Conservation (phyloP, 257 asterid genomes). For the Solanum dulcamara region DNA sequence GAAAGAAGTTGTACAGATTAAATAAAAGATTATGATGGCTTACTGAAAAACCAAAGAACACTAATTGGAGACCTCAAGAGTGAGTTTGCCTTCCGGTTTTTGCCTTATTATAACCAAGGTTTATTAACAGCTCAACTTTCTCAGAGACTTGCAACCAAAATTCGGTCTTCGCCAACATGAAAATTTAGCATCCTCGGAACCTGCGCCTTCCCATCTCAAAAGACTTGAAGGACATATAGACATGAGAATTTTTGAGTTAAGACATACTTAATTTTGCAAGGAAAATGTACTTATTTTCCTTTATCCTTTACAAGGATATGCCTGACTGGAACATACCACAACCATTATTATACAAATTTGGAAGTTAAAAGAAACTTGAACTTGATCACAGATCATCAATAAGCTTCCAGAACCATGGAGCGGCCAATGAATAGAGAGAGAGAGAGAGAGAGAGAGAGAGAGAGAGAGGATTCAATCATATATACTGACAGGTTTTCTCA, state of each 20-base stretch:
- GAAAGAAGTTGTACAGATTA: background rate
- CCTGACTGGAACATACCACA: background rate
- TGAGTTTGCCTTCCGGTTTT: background rate
- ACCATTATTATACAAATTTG: background rate
- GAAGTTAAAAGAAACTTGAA: background rate
- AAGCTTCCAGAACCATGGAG: background rate
- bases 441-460: background rate
- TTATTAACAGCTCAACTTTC: background rate
- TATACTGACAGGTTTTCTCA: background rate
- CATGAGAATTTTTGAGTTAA: background rate
- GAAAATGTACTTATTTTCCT: background rate
- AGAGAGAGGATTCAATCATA: background rate
- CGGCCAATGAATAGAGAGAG: background rate
- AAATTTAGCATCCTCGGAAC: background rate
- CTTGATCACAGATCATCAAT: background rate
- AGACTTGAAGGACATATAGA: background rate
- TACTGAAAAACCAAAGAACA: background rate
- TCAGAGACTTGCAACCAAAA: background rate
- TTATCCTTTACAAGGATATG: background rate
- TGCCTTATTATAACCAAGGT: background rate
- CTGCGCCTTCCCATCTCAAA: background rate
- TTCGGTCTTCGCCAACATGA: background rate
- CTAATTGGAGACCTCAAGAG: background rate
- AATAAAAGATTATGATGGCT: background rate
- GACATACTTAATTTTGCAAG: background rate